Base-by-base conservation (phyloP, 305 asterid genomes). In the Nicotiana rustica region DNA sequence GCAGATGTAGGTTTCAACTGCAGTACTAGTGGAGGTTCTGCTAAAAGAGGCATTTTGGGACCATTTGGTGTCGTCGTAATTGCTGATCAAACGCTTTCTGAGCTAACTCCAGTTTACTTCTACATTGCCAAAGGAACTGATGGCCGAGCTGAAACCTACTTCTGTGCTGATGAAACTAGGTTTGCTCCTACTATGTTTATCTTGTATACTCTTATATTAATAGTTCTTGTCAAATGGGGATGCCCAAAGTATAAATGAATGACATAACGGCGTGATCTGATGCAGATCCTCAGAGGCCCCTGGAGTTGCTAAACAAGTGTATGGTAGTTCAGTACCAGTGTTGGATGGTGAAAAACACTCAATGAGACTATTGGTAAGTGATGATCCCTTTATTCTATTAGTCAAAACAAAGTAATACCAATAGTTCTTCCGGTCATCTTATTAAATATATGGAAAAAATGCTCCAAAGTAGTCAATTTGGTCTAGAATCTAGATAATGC, bases 31-130 rank as follows among this genome's bases (percentile, higher is more conserved):
- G 97, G 94, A 8, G 99, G 99, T 4, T 90, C 95, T 76, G 91
- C 89, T 49, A 85, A 77, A 6, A 82, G 98, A 49, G 99, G 99
- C 70, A 65, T 61, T 1, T 91, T 96, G 67, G 99, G 99, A 55
- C 99, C 99, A 0, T 96, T 96, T 52, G 99, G 99, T 4, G 84
- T 96, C 56, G 77, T 93, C 0, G 96, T 94, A 49, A 86, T 91
- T 33, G 97, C 97, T 12, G 95, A 92, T 84, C 89, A 88, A 13
- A 67, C 69, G 1, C 83, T 88, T 0, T 61, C 93, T 0, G 99
- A 96, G 88, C 64, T 86, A 19, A 96, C 98, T 0, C 98, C 98
- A 0, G 88, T 96, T 14, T 96, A 96, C 75, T 96, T 94, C 85
- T 96, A 92, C 85, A 78, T 96, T 44, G 81, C 92, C 29, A 92